phyloP scores from a whole-genome alignment of 257 asterid genomes.

The Jacaranda mimosifolia region DNA sequence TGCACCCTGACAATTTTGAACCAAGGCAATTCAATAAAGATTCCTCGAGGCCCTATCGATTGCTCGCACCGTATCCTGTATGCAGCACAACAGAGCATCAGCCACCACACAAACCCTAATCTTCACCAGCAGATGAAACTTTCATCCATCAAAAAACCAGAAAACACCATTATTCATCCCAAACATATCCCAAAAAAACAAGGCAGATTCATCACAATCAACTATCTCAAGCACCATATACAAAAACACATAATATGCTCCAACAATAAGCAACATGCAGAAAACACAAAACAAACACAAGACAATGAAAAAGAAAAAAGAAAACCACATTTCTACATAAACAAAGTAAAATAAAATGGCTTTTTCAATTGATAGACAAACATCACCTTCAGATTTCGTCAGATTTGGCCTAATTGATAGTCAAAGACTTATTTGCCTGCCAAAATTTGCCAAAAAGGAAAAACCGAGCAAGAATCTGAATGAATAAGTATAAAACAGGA shows the following conservation, averaged over 20 bases:
- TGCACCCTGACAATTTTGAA: slow-evolving; percentile 34
- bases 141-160: background rate
- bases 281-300: background rate
- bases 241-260: background rate
- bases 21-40: slow-evolving; percentile 23
- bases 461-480: slow-evolving; percentile 24
- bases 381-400: slow-evolving; percentile 45
- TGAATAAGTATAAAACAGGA: slow-evolving; percentile 16
- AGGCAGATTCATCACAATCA: slow-evolving; percentile 8
- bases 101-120: slow-evolving; percentile 36
- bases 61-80: slow-evolving; percentile 37
- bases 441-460: slow-evolving; percentile 1
- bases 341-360: background rate
- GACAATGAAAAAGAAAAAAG: background rate
- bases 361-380: background rate
- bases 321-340: background rate
- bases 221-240: background rate
- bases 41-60: slow-evolving; percentile 4
- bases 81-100: slow-evolving; percentile 34
- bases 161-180: background rate
- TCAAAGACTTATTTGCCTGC: background rate
- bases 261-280: background rate
- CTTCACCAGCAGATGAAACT: background rate
- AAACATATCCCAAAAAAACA: background rate
- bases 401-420: slow-evolving; percentile 19